phyloP scores from a whole-genome alignment of 495 filamentous ascomycete genomes.

The Melanomma pulvis-pyrius region DNA sequence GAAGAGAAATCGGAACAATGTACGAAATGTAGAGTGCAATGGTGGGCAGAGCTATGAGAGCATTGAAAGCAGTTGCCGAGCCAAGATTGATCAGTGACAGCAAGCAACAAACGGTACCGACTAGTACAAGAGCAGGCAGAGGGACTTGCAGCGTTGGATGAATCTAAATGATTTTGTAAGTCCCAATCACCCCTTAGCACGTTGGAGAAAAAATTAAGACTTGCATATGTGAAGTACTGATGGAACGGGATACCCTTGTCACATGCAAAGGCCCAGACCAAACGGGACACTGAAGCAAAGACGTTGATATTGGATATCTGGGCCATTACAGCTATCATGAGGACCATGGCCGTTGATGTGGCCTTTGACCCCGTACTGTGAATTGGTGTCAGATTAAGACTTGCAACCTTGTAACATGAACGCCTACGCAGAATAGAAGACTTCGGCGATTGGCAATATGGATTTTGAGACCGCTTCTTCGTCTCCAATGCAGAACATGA shows the following conservation, averaged over 20 bases:
- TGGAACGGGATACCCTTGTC: constrained; percentile 38
- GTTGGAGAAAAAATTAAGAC: neutral
- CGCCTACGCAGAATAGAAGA: constrained; percentile 20
- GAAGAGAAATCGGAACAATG: constrained; percentile 46
- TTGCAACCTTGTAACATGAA: neutral
- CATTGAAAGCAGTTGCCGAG: constrained; percentile 38
- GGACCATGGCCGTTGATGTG: constrained; percentile 13
- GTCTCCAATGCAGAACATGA: constrained; percentile 29
- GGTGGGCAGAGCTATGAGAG: constrained; percentile 35
- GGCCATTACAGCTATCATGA: constrained; percentile 12
- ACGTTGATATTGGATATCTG: constrained; percentile 26
- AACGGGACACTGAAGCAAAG: constrained; percentile 35
- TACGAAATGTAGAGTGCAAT: constrained; percentile 37
- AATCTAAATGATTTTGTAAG: constrained; percentile 26
- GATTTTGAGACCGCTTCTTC: constrained; percentile 6
- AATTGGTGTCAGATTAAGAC: neutral
- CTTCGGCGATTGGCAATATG: constrained; percentile 19
- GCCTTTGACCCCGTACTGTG: constrained; percentile 21
- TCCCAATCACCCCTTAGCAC: neutral
- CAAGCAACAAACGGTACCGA: constrained; percentile 43
- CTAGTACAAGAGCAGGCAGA: constrained; percentile 47
- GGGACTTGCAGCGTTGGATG: constrained; percentile 46
- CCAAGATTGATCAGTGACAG: constrained; percentile 43
- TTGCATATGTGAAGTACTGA: constrained; percentile 35
- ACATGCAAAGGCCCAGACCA: constrained; percentile 34